Base-by-base conservation (phyloP, 345 rosid species). In the Zanthoxylum bungeanum region DNA sequence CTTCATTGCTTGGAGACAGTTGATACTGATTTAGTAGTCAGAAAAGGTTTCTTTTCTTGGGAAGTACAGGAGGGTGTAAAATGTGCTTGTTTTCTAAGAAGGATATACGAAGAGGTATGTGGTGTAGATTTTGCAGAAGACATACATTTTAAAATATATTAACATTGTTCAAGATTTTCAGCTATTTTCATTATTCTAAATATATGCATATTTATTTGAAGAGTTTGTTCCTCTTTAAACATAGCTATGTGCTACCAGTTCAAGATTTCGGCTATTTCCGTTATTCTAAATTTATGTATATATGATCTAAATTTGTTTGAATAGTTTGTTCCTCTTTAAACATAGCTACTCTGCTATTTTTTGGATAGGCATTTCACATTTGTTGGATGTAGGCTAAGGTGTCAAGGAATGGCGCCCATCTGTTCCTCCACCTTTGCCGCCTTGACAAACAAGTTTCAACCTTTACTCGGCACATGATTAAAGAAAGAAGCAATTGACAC, bases 61-160 rank as follows among this genome's bases (percentile, higher is more conserved):
- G 79, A 81, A 66, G 80, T 82, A 47, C 77, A 79, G 77, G 97
- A 88, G 76, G 88, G 88, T 36, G 84, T 85, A 57, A 85, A 80
- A 79, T 89, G 97, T 66, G 98, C 98, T 27, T 75, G 85, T 79
- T 86, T 81, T 68, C 86, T 91, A 16, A 86, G 97, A 63, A 91
- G 99, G 79, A 89, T 92, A 71, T 92, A 91, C 39, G 97, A 95
- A 87, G 99, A 95, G 99, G 99, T 95, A 65, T 47, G 75, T 61
- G 27, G 9, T 39, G n/a, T 75, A 5, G 60, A 21, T 57, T 63
- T 46, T 47, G 28, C 49, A 22, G 22, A 27, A 60, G 17, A 10
- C 14, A n/a, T 53, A 8, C 27, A 1, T 17, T 7, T 36, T 30
- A 39, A 51, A 57, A 68, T 19, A 14, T 4, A 36, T 37, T 28